phyloP scores from a whole-genome alignment of 176 grass and related monocot species.

The Chrysopogon serrulatus region DNA sequence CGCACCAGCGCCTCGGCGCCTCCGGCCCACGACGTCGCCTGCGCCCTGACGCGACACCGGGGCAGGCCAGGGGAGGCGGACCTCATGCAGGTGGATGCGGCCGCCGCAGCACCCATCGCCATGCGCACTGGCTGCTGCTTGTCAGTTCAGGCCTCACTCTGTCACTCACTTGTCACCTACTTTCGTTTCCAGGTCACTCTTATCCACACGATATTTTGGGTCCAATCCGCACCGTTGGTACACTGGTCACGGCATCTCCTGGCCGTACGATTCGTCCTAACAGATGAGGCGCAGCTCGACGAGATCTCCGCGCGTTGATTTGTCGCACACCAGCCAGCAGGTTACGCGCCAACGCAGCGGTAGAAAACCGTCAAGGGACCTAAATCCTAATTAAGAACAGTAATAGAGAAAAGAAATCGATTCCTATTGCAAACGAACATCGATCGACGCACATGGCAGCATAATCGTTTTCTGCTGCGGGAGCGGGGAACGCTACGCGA shows the following conservation, averaged over 20 bases:
- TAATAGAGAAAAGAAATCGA: background rate
- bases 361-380: background rate
- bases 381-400: background rate
- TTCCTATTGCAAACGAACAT: background rate
- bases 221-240: conserved; percentile 21
- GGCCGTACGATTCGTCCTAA: background rate
- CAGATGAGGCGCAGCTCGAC: background rate
- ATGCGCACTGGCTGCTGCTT: conserved; percentile 1
- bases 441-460: background rate
- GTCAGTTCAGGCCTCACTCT: background rate
- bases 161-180: no score
- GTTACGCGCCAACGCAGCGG: background rate
- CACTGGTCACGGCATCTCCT: background rate
- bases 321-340: background rate
- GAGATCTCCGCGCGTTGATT: background rate
- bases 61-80: background rate
- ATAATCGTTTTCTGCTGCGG: background rate
- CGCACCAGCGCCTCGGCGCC: conserved; percentile 48
- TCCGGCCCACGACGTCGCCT: conserved; percentile 38
- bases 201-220: conserved; percentile 21
- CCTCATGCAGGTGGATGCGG: background rate
- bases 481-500: conserved; percentile 47
- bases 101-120: conserved; percentile 25
- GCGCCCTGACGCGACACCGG: conserved; percentile 19
- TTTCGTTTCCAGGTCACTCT: background rate